Conservation (phyloP, 2,329 filamentous ascomycete species). For the Rasamsonia emersonii region DNA sequence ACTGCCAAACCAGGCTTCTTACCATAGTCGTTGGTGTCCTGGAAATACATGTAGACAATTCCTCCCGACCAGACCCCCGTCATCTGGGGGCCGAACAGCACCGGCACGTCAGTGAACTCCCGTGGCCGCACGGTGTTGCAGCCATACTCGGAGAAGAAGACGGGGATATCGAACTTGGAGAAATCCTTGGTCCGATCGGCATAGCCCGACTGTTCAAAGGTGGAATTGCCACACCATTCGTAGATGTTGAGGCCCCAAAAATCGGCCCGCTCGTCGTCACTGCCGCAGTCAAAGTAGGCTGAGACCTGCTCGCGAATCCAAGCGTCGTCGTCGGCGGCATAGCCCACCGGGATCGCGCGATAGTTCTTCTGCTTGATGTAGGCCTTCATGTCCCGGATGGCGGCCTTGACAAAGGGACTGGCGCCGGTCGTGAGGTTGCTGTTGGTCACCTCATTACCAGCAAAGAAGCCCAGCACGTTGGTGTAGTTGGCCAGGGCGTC, state of each 20-base stretch:
- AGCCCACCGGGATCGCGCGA: conserved; percentile 48
- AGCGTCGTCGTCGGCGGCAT: conserved; percentile 67
- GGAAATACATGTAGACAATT: conserved; percentile 96
- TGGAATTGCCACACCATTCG: conserved; percentile 87
- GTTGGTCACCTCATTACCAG: conserved; percentile 92
- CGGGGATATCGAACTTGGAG: conserved; percentile 74
- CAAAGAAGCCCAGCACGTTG: conserved; percentile 93
- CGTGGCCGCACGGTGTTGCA: conserved; percentile 40
- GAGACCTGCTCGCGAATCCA: conserved; percentile 36
- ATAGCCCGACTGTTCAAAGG: conserved; percentile 67
- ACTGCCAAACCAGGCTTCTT: too few species aligned
- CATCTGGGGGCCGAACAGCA: conserved; percentile 74
- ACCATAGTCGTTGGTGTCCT: conserved; percentile 64
- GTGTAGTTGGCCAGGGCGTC: conserved; percentile 70
- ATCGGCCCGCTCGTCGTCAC: conserved; percentile 58
- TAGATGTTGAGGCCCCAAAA: conserved; percentile 99
- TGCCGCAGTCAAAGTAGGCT: conserved; percentile 4
- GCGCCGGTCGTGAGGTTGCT: conserved; percentile 74
- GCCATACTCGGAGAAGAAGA: conserved; percentile 47
- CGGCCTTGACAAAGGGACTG: conserved; percentile 52
- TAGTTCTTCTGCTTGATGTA: conserved; percentile 74
- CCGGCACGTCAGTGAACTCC: conserved; percentile 71
- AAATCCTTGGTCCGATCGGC: conserved; percentile 75
- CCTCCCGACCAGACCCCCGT: conserved; percentile 79
- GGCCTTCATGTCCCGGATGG: conserved; percentile 55